Conservation (phyloP, 768 basidiomycete species). For the Mycena kentingensis region DNA sequence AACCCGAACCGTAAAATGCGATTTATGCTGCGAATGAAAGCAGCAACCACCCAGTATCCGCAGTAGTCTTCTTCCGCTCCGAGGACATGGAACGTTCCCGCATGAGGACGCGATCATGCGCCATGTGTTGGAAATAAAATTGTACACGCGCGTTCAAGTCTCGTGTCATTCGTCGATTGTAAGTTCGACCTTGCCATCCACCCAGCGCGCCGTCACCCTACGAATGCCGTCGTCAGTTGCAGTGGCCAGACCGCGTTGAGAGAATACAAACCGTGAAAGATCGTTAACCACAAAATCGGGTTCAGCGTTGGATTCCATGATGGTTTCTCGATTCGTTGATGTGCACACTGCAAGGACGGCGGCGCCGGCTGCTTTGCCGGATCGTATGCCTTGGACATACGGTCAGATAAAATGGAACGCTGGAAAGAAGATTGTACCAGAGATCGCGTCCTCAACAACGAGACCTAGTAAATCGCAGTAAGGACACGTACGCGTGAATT, state of each 20-base stretch:
- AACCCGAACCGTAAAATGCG: no score
- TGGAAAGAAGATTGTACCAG: slow-evolving; percentile 50
- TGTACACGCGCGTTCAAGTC: no score
- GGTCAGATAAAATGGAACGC: background rate
- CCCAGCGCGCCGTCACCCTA: slow-evolving; percentile 48
- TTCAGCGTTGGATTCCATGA: slow-evolving; percentile 53
- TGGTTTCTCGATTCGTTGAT: slow-evolving; percentile 59
- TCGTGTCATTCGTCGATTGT: slow-evolving; percentile 47
- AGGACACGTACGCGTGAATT: background rate
- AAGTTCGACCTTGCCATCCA: slow-evolving; percentile 50
- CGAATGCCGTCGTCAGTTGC: background rate
- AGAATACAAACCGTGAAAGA: slow-evolving; percentile 56
- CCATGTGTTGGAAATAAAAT: no score
- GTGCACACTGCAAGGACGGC: slow-evolving; percentile 83
- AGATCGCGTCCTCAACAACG: slow-evolving; percentile 89
- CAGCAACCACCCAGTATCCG: no score
- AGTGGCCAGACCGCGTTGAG: background rate
- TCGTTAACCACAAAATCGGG: slow-evolving; percentile 72
- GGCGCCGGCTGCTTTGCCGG: slow-evolving; percentile 61
- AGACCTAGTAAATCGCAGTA: slow-evolving; percentile 51
- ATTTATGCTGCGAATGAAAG: no score
- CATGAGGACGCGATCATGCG: no score
- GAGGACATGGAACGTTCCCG: no score
- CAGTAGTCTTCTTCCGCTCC: no score
- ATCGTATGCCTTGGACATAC: slow-evolving; percentile 8